These are phyloP conservation scores for Omphalea diandra DNA, from an alignment of 441 rosid species.

Conservation along the genomic window DNA sequence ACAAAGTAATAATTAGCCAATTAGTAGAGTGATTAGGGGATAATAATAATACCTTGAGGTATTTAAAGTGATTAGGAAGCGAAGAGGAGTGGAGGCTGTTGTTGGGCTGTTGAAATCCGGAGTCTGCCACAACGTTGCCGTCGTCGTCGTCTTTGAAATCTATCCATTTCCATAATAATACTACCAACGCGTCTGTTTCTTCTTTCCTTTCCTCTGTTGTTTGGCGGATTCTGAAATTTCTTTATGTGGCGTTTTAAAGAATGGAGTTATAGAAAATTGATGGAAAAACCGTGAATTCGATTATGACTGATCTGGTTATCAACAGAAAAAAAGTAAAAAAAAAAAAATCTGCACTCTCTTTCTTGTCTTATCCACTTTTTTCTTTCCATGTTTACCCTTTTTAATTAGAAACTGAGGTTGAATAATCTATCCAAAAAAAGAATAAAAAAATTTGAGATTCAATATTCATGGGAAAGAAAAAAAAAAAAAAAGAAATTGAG, in stretches of 20 bases:
- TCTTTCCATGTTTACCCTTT: neutral
- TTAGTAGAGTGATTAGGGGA: neutral
- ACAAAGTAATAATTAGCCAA: neutral
- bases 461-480: no score
- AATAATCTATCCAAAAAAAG: no score
- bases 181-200: no score
- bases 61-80: neutral
- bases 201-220: conserved; percentile 5
- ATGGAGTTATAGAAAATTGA: neutral
- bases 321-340: neutral
- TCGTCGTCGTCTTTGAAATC: conserved; percentile 27
- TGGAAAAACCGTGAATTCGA: neutral
- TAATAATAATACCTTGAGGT: no score
- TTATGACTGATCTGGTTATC: neutral
- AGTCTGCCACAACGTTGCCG: conserved; percentile 10
- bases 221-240: conserved; percentile 24
- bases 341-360: neutral
- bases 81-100: neutral
- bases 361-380: neutral
- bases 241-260: neutral
- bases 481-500: no score
- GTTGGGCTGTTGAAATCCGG: conserved; percentile 21
- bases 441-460: no score
- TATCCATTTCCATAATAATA: conserved; percentile 32
- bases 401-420: neutral